These are phyloP conservation scores for Talaromyces islandicus DNA, from an alignment of 2,329 filamentous ascomycete species.

Conservation along the genomic window DNA sequence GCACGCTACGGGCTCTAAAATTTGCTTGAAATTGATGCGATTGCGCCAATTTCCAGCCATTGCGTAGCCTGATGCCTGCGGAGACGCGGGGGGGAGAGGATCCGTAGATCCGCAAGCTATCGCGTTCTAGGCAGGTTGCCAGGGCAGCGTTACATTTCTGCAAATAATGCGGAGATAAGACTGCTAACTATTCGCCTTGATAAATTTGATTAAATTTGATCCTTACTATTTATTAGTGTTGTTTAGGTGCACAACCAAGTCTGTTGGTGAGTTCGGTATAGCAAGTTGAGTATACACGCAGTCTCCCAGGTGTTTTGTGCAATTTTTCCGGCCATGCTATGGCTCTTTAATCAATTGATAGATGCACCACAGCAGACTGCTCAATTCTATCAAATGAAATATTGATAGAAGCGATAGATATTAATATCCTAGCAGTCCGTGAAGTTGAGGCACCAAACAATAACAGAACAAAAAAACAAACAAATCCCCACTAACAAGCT, in stretches of 20 bases:
- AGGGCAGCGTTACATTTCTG: constrained; percentile 1
- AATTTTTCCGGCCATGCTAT: not conserved
- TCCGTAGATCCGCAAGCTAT: not conserved
- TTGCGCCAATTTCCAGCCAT: not conserved
- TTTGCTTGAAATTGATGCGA: not conserved
- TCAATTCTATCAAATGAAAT: not conserved
- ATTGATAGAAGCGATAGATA: not conserved
- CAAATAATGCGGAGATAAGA: not conserved
- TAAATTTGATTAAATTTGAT: not conserved
- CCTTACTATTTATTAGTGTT: not conserved
- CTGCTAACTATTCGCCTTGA: not conserved
- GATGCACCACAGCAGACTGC: not conserved
- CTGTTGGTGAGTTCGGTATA: not conserved
- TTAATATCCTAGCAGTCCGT: not conserved
- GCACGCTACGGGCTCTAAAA: not conserved
- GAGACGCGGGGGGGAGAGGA: not conserved
- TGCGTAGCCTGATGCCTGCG: not conserved
- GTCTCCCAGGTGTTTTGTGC: not conserved
- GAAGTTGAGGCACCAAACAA: not conserved
- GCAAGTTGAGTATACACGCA: not conserved
- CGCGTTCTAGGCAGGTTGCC: constrained; percentile 2
- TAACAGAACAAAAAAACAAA: not conserved
- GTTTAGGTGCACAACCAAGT: too few species aligned
- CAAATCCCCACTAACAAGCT: not conserved
- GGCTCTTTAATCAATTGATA: not conserved